Evolutionary conservation across 2,329 filamentous ascomycete genomes (phyloP), one percentile per base, ranked within the genome.

Genomic region (Aspergillus hiratsukae): DNA sequence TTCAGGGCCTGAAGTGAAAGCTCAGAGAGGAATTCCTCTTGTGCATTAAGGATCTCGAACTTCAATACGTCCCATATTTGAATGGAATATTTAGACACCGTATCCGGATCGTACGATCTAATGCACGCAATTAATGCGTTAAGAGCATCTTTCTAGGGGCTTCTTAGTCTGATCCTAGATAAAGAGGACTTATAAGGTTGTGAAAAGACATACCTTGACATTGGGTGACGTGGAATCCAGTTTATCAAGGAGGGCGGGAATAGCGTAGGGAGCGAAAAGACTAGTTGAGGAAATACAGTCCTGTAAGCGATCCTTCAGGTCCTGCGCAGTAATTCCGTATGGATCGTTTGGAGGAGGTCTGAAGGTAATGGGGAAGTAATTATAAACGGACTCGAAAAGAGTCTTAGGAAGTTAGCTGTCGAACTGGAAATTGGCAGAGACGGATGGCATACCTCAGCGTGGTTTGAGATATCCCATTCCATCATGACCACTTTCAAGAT

Each of bases 331-430:
- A 58, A 89, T 87, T 1, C 84, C 83, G 59, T 87, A 88, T 1
- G 85, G 85, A 65, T 88, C 86, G 61, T 87, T 85, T 10, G 85
- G 86, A 1, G 86, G 86, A 10, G 86, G 85, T 64, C 83, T 81
- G 71, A 88, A 89, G 0, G 86, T 88, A 62, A 89, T 88, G 0
- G 86, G 86, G 66, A 88, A 89, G 69, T 89, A 89, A 64, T 87
- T 87, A 71, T 87, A 89, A 19, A 87, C 85, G 3, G 85, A 80
- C 61, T 89, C 86, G 66, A 88, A 88, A 48, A 88, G 76, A 29
- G 72, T 66, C 77, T 76, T 57, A 35, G 3, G 2, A n/a, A 10
- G 48, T 72, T 50, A 72, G 66, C 11, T 17, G 10, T 28, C 7
- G 23, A 19, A 46, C 4, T 4, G 7, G 8, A 37, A 11, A 37